These are phyloP conservation scores for Zygosaccharomyces bisporus DNA, from an alignment of 805 yeast genomes.

Conservation along the genomic window DNA sequence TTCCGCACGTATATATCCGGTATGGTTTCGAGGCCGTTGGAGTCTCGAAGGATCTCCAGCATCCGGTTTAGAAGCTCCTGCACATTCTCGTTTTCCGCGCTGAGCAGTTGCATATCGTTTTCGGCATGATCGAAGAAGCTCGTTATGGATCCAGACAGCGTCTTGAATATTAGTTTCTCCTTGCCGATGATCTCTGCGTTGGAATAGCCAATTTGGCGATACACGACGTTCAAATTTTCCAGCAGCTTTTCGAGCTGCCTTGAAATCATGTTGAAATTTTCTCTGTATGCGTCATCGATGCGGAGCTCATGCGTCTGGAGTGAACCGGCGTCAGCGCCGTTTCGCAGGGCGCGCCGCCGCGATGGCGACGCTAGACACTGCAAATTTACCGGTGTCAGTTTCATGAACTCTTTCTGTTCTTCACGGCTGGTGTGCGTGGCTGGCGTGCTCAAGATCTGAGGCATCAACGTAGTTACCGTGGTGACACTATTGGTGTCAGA, in stretches of 20 bases:
- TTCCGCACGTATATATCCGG: constrained; percentile 42
- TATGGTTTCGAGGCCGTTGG: constrained; percentile 39
- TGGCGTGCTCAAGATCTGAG: constrained; percentile 5
- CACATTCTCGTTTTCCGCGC: constrained; percentile 29
- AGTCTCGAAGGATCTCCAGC: constrained; percentile 35
- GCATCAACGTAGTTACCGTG: constrained; percentile 1
- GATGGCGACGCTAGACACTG: constrained; percentile 18
- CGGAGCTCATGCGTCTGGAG: neutral
- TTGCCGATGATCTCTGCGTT: constrained; percentile 46
- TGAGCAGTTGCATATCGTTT: constrained; percentile 35
- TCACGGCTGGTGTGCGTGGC: neutral
- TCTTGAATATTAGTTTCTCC: constrained; percentile 47
- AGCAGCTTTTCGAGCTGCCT: constrained; percentile 33
- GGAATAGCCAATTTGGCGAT: constrained; percentile 54
- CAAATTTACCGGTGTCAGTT: constrained; percentile 30
- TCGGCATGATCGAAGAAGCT: constrained; percentile 40
- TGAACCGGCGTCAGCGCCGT: neutral
- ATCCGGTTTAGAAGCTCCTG: constrained; percentile 32
- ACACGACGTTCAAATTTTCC: constrained; percentile 44
- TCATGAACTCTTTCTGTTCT: constrained; percentile 25
- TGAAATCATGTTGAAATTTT: constrained; percentile 33
- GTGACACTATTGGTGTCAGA: constrained; percentile 8
- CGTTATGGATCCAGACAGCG: constrained; percentile 47
- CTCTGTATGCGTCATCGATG: constrained; percentile 24
- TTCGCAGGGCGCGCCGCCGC: constrained; percentile 7